Evolutionary conservation across 129 eudicot genomes (phyloP).

Genomic region (Gnaphalium uliginosum): DNA sequence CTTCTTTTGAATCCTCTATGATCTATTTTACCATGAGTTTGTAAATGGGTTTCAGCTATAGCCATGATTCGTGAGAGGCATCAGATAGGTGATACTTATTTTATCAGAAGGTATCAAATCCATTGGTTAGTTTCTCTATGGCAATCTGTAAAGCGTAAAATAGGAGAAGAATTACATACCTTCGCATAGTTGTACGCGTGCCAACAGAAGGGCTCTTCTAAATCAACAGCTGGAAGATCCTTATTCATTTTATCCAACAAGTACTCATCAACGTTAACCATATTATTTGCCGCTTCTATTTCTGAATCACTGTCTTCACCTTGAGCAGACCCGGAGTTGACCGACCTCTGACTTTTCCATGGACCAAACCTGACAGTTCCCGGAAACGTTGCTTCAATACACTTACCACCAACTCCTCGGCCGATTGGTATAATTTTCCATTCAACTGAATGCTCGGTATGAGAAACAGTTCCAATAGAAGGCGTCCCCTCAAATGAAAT

Average conservation of each 20-base stretch:
- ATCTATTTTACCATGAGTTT: no score
- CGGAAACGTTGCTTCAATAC: conserved; percentile 90
- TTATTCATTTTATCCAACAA: conserved; percentile 88
- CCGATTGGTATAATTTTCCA: conserved; percentile 82
- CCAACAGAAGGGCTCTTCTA: conserved; percentile 98
- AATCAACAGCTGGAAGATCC: conserved; percentile 79
- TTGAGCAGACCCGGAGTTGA: conserved; percentile 43
- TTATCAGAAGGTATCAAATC: not conserved
- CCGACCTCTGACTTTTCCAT: conserved; percentile 62
- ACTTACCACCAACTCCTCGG: conserved; percentile 78
- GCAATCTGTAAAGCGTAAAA: not conserved
- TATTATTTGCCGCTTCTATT: conserved; percentile 53
- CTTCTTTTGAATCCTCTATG: no score
- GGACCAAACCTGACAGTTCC: conserved; percentile 88
- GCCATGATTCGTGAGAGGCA: no score
- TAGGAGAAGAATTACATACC: conserved; percentile 33
- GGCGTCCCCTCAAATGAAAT: conserved; percentile 82
- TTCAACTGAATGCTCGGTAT: conserved; percentile 76
- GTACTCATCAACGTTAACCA: conserved; percentile 79
- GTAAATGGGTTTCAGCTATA: no score
- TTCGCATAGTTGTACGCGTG: conserved; percentile 92
- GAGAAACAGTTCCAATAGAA: conserved; percentile 79
- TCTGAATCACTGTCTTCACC: conserved; percentile 90
- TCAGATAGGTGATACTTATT: not conserved
- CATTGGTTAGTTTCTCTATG: not conserved